Evolutionary conservation across 192 early-diverging fungal genomes (phyloP), one percentile per base, ranked within the genome.

Genomic region (Rhizophagus clarus): DNA sequence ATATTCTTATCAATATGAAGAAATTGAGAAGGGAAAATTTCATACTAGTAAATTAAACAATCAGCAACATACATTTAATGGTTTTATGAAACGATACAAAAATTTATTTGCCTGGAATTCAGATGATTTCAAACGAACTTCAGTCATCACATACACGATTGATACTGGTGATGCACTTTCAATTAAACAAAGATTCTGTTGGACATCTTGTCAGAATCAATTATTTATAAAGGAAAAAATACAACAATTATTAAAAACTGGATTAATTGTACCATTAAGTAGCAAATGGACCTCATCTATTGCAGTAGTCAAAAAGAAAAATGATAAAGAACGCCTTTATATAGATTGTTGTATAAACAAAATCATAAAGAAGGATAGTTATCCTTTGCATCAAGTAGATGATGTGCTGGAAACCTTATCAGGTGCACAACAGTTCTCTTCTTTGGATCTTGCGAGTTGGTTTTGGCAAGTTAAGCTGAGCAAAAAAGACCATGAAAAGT

Each of bases 331-430:
- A 84, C n/a, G 87, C 0, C 45, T 88, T 0, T 83, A 82, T 51
- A 31, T 88, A 0, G 86, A 90, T 60, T 90, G 88, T 74, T 75
- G 81, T 20, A 63, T 89, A 0, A 89, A 90, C 74, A 32, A 64
- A 2, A 56, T 83, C 24, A 88, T 86, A 1, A 71, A 76, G n/a
- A 77, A 80, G 28, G 81, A 89, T 71, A 20, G 60, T 1, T 87
- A 86, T 72, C 83, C 88, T 0, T 62, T 89, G 29, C 88, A 86
- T 6, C 51, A 63, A 1, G 84, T 88, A 17, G 74, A 80, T 1
- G 86, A 89, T 7, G 0, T 88, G 0, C 51, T 88, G 0, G 77
- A 80, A 61, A 71, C 29, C 15, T 68, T 78, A 1, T 32, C 14
- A 5, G 17, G 6, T 0, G 17, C 74, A 0, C 0, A 42, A 26